These are phyloP conservation scores for Paramecium biaurelia DNA, from an alignment of 73 alveolate genomes.

Conservation along the genomic window DNA sequence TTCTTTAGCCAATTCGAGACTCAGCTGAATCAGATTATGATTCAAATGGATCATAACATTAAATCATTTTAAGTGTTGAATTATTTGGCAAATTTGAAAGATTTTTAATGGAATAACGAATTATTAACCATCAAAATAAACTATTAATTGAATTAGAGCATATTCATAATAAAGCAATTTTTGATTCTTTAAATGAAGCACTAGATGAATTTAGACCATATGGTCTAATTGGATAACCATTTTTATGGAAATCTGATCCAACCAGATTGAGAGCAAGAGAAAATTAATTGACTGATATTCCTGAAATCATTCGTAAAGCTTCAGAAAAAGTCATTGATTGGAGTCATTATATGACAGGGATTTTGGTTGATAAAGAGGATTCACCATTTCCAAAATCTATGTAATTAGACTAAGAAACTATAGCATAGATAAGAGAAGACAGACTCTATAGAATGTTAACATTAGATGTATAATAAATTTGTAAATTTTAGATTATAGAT, in stretches of 20 bases:
- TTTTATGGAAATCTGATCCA: conserved; percentile 53
- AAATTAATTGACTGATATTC: not conserved
- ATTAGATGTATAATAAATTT: conserved; percentile 51
- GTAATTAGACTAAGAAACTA: conserved; percentile 56
- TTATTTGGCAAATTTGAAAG: conserved; percentile 2
- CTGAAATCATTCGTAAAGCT: conserved; percentile 39
- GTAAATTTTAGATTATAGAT: not conserved
- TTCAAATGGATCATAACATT: not conserved
- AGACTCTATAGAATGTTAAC: conserved; percentile 63
- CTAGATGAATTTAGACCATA: conserved; percentile 44
- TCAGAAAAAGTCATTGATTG: conserved; percentile 66
- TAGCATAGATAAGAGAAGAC: conserved; percentile 69
- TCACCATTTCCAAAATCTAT: conserved; percentile 40
- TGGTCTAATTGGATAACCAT: conserved; percentile 59
- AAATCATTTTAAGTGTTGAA: not conserved
- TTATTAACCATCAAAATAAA: not conserved
- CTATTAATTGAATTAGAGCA: conserved; percentile 42
- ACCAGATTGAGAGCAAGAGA: not conserved
- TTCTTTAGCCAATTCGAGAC: not conserved
- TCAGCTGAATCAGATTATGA: not conserved
- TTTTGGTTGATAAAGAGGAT: conserved; percentile 65
- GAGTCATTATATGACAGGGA: conserved; percentile 61
- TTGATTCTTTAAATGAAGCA: conserved; percentile 65
- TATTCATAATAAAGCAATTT: conserved; percentile 62
- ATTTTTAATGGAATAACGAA: not conserved